phyloP scores from a whole-genome alignment of 192 early-diverging fungal genomes.

The Podila epigama region DNA sequence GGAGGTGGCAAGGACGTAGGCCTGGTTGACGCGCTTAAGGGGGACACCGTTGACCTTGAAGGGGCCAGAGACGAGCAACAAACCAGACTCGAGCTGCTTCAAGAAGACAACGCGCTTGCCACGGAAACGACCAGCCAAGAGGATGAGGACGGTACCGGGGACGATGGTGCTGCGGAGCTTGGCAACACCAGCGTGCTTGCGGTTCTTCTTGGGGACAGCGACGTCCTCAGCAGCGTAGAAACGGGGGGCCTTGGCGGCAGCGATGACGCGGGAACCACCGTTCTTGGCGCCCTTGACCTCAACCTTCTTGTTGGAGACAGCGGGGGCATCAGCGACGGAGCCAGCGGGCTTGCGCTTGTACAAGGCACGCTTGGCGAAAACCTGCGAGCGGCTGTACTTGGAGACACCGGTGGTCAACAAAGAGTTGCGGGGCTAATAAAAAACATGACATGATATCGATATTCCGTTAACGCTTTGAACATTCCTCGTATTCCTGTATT shows the following conservation, averaged over 20 bases:
- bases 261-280: constrained; percentile 73
- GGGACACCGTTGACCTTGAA: constrained; percentile 99
- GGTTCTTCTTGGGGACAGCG: constrained; percentile 76
- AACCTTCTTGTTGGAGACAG: constrained; percentile 65
- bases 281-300: constrained; percentile 85
- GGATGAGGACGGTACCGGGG: constrained; percentile 92
- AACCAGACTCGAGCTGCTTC: constrained; percentile 94
- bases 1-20: constrained; percentile 99
- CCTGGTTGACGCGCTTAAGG: constrained; percentile 97
- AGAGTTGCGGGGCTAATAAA: constrained; percentile 70
- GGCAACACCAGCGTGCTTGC: constrained; percentile 76
- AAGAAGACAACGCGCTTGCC: constrained; percentile 99
- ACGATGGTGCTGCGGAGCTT: constrained; percentile 91
- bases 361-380: constrained; percentile 86
- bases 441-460: not conserved
- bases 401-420: constrained; percentile 85
- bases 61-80: constrained; percentile 97
- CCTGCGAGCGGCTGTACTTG: constrained; percentile 82
- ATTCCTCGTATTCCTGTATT: not conserved
- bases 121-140: constrained; percentile 89
- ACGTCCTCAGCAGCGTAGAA: constrained; percentile 91
- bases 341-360: constrained; percentile 79
- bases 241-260: constrained; percentile 70
- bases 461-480: not conserved
- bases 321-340: constrained; percentile 62